Evolutionary conservation across 78 protist genomes (phyloP), one percentile per base, ranked within the genome.

Genomic region (Dictyostelium intermedium): DNA sequence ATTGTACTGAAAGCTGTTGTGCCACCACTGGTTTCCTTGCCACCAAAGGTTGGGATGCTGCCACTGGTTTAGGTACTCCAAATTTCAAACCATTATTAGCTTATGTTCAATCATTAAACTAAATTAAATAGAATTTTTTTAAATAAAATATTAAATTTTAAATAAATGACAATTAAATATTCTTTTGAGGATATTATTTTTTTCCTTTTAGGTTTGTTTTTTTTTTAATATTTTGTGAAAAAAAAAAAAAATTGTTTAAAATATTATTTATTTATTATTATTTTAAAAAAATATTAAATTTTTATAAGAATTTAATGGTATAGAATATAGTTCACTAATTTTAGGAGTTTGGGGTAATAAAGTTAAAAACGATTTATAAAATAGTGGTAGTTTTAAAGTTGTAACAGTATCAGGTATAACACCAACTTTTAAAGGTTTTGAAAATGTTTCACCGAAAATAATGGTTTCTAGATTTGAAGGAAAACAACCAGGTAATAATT

Each of bases 21-120:
- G 53, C 92, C 3, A 27, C 27, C 7, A 60, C 73, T 70, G 96
- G 96, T 20, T 93, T 87, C 82, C 9, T 35, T 18, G 95, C 96
- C 5, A n/a, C 96, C 7, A 35, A 20, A 14, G 96, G 96, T 27
- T 93, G 91, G 81, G 96, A 93, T 56, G 76, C 95, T 14, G 77
- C 2, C 14, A 66, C 78, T 35, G 95, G 95, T 35, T 39, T 82
- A n/a, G 95, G 95, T 23, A 35, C 87, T 8, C 87, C 83, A 66
- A 66, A 66, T 16, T 66, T 66, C 74, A 66, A 66, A 66, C 23
- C 2, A 27, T 66, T 66, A 66, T 66, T 66, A 66, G 20, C 74
- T 16, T 66, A 66, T 37, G n/a, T 66, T 27, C 74, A 66, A 66
- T 4, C 74, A 16, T 66, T 66, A 27, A 27, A 66, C n/a, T 66